Conservation (phyloP, 176 grass and related monocot genomes). For the Elymus sibiricus region DNA sequence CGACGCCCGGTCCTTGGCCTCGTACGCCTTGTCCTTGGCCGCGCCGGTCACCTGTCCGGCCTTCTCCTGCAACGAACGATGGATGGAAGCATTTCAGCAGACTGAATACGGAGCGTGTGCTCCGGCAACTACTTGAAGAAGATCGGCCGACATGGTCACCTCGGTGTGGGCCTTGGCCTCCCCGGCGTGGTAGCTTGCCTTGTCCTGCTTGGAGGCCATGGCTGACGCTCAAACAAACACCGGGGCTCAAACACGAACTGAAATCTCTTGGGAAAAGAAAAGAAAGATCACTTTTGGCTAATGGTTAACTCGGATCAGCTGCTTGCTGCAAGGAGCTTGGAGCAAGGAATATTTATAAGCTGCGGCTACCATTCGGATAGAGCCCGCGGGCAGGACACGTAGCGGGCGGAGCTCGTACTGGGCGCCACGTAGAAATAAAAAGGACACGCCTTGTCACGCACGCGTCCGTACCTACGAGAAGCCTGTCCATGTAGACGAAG, state of each 20-base stretch:
- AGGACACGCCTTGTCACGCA: conserved; percentile 17
- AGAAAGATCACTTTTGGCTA: neutral
- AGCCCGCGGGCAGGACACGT: conserved; percentile 20
- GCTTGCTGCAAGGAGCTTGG: neutral
- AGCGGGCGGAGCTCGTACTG: neutral
- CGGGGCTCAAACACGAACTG: neutral
- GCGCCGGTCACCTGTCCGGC: conserved; percentile 13
- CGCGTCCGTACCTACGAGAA: conserved; percentile 35
- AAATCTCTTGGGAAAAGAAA: neutral
- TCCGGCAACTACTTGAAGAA: neutral
- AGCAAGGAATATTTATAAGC: neutral
- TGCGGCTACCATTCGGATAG: neutral
- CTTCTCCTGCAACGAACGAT: conserved; percentile 17
- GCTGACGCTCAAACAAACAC: neutral
- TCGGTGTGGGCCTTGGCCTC: conserved; percentile 68
- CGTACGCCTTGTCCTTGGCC: conserved; percentile 22
- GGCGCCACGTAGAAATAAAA: conserved; percentile 26
- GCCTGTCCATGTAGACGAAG: neutral
- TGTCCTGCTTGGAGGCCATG: conserved; percentile 57
- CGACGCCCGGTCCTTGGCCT: conserved; percentile 22
- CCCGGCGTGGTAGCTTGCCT: conserved; percentile 52
- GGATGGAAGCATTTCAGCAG: neutral
- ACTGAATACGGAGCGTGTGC: neutral
- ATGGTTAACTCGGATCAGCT: neutral
- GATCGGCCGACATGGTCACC: conserved; percentile 4